Base-by-base conservation (phyloP, 768 basidiomycete genomes). In the Amyloporia xantha region DNA sequence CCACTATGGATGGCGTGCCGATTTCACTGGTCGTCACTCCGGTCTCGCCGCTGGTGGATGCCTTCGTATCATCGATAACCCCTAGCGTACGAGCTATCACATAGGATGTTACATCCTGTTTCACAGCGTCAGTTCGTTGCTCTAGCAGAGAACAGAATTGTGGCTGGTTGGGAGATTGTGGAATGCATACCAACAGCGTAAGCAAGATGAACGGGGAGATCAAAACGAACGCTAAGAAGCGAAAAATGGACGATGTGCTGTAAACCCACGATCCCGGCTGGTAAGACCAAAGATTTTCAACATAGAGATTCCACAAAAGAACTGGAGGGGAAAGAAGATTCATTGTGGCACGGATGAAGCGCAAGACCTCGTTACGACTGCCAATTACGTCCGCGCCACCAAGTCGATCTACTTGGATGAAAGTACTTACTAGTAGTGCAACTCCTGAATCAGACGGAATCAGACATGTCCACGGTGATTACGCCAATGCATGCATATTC, bases 21-120 rank as follows among this genome's bases (percentile, higher is more conserved):
- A 20, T 23, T 25, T 15, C 45, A 25, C 17, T 39, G 15, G 20
- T 13, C 27, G n/a, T 30, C 20, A 25, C 13, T 24, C 36, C 44
- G 11, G 45, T 46, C 55, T 84, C 85, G n/a, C n/a, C n/a, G 63
- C 76, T 79, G 21, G 85, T 87, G 11, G 84, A 82, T 0, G 86
- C 84, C 61, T 82, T 83, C 44, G 82, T 79, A 51, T 78, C 77
- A 64, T 88, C 86, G 54, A 86, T 76, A 46, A 87, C 75, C 27
- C 87, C 88, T 44, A 91, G 74, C 5, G 86, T 90, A 50, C 88
- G 82, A 11, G 85, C 89, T 60, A 91, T 86, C 49, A 82, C 79
- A 58, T 91, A 91, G 17, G 89, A 86, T 2, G 79, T 71, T 47
- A 91, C 79, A 62, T 91, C 88, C 88, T 91, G 59, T 23, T 13